Conservation (phyloP, 805 yeast genomes). For the Yamadazyma takamatsuzukensis region DNA sequence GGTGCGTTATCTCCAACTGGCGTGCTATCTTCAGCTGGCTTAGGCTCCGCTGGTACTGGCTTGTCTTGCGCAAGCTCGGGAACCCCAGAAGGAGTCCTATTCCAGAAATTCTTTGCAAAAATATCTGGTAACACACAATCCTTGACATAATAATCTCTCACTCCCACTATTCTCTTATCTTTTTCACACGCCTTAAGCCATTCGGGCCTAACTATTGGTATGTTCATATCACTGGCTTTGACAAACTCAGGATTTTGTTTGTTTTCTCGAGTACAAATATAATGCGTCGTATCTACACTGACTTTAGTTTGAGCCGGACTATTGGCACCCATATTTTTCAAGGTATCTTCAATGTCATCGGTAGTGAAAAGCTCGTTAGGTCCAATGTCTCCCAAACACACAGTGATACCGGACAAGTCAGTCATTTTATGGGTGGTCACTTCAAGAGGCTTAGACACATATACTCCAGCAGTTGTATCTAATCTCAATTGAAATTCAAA, state of each 20-base stretch:
- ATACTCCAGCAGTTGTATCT: conserved; percentile 88
- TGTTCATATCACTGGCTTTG: conserved; percentile 78
- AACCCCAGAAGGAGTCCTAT: conserved; percentile 7
- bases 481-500: conserved; percentile 77
- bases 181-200: conserved; percentile 93
- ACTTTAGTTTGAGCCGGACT: conserved; percentile 65
- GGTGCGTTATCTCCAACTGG: background rate
- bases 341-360: conserved; percentile 58
- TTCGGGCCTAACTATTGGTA: conserved; percentile 93
- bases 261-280: conserved; percentile 61
- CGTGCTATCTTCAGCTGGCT: conserved; percentile 5
- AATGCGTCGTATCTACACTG: conserved; percentile 91
- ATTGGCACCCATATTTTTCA: conserved; percentile 73
- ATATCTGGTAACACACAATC: conserved; percentile 45
- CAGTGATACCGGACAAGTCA: conserved; percentile 86
- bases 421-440: conserved; percentile 94
- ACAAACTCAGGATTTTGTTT: conserved; percentile 66
- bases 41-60: conserved; percentile 4
- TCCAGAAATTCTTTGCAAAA: conserved; percentile 41
- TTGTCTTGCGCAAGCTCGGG: conserved; percentile 7
- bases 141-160: conserved; percentile 76
- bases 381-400: conserved; percentile 81
- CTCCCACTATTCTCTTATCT: conserved; percentile 90
- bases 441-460: conserved; percentile 59
- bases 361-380: conserved; percentile 42